A percentile compares a stretch with the other conserved stretches of the same genome.
phyloP scores from a whole-genome alignment of 2,329 filamentous ascomycete genomes.

The Pezicula radicicola region DNA sequence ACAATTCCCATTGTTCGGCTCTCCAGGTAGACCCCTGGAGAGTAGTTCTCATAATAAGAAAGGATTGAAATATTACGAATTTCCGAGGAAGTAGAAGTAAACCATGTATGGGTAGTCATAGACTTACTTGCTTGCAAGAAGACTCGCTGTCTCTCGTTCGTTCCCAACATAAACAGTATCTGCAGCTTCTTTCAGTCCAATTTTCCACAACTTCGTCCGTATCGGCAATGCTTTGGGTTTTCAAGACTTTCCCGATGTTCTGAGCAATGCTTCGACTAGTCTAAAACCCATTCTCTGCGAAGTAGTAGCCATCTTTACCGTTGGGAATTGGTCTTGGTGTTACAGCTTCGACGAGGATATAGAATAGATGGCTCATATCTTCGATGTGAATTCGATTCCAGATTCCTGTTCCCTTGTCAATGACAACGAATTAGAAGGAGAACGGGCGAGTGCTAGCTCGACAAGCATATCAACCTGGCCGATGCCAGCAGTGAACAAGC shows the following conservation, averaged over 20 bases:
- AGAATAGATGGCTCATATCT: conserved; percentile 40
- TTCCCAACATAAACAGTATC: conserved; percentile 17
- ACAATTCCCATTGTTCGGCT: neutral
- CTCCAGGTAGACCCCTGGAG: neutral
- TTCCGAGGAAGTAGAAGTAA: neutral
- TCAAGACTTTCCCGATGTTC: conserved; percentile 30
- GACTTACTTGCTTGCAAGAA: conserved; percentile 28
- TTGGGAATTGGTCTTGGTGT: conserved; percentile 24
- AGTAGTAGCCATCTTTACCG: conserved; percentile 39
- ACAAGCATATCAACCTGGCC: conserved; percentile 37
- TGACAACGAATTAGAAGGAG: conserved; percentile 4
- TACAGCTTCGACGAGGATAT: conserved; percentile 32
- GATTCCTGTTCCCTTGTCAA: conserved; percentile 28
- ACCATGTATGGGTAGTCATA: neutral
- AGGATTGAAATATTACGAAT: neutral
- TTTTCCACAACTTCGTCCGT: conserved; percentile 21
- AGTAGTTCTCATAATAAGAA: neutral
- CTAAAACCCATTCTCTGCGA: conserved; percentile 36
- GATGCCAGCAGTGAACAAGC: conserved; percentile 36
- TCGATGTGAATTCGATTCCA: conserved; percentile 44
- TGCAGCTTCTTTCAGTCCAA: conserved; percentile 28
- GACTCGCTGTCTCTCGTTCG: conserved; percentile 29
- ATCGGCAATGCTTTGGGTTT: conserved; percentile 27
- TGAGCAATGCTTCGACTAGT: conserved; percentile 37
- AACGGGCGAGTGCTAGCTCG: conserved; percentile 12